Conservation (phyloP, 75 land plant species). For the Pinus albicaulis region DNA sequence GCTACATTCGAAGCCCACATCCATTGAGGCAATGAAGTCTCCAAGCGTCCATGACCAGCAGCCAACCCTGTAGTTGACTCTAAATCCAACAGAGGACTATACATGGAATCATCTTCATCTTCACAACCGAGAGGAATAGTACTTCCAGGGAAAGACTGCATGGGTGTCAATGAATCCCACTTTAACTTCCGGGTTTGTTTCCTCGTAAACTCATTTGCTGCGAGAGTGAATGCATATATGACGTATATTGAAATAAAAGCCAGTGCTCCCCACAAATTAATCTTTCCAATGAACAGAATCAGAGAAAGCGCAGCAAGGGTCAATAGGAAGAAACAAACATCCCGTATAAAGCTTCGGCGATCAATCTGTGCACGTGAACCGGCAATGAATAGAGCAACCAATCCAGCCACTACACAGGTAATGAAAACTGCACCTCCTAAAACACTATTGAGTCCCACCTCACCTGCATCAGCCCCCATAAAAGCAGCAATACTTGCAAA, state of each 20-base stretch:
- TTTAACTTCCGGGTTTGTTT: constrained; percentile 39
- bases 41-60: constrained; percentile 21
- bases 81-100: constrained; percentile 42
- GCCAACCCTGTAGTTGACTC: constrained; percentile 12
- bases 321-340: constrained; percentile 67
- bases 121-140: constrained; percentile 33
- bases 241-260: constrained; percentile 66
- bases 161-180: constrained; percentile 43
- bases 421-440: constrained; percentile 85
- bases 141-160: constrained; percentile 48
- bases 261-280: constrained; percentile 56
- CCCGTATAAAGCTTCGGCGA: constrained; percentile 62
- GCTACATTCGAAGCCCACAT: constrained; percentile 95
- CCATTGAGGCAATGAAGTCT: constrained; percentile 73
- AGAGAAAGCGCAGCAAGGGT: constrained; percentile 37
- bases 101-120: constrained; percentile 36
- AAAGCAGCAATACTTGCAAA: constrained; percentile 95
- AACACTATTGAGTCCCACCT: constrained; percentile 92
- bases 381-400: constrained; percentile 51
- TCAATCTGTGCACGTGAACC: constrained; percentile 54
- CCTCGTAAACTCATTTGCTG: constrained; percentile 66
- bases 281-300: constrained; percentile 56
- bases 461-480: constrained; percentile 64
- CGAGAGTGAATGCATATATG: constrained; percentile 70
- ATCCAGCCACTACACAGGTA: constrained; percentile 79